Conservation (phyloP, 805 yeast genomes). For the Priceomyces carsonii region DNA sequence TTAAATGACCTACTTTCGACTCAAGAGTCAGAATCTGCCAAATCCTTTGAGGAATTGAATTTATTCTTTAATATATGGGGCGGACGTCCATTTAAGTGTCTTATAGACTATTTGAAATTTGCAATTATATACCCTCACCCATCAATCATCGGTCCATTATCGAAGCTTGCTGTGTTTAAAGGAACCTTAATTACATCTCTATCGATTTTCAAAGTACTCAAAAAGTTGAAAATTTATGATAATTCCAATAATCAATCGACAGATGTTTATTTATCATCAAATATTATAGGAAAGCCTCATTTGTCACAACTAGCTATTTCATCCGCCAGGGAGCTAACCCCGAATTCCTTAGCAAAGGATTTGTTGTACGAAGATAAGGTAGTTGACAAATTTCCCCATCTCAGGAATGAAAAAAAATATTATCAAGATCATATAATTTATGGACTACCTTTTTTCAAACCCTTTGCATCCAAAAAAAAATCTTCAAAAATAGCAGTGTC, state of each 20-base stretch:
- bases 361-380: conserved; percentile 1
- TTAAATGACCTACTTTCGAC: conserved; percentile 16
- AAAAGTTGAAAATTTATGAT: conserved; percentile 22
- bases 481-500: conserved; percentile 31
- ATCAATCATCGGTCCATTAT: conserved; percentile 7
- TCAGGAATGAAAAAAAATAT: conserved; percentile 21
- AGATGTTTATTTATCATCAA: conserved; percentile 29
- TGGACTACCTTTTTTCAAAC: conserved; percentile 20
- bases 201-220: conserved; percentile 14
- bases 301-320: conserved; percentile 18
- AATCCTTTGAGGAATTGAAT: conserved; percentile 25
- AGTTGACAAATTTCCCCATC: conserved; percentile 31
- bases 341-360: conserved; percentile 3
- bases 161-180: conserved; percentile 9
- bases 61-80: conserved; percentile 32
- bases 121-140: conserved; percentile 35
- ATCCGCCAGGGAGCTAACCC: conserved; percentile 17
- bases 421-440: conserved; percentile 33
- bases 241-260: conserved; percentile 21
- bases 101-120: conserved; percentile 30
- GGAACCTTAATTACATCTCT: conserved; percentile 9
- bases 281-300: conserved; percentile 20
- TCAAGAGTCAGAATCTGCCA: conserved; percentile 12
- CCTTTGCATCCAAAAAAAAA: background rate
- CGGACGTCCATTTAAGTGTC: conserved; percentile 21